These are phyloP conservation scores for Crucibulum laeve DNA, from an alignment of 768 basidiomycete genomes.

Conservation along the genomic window DNA sequence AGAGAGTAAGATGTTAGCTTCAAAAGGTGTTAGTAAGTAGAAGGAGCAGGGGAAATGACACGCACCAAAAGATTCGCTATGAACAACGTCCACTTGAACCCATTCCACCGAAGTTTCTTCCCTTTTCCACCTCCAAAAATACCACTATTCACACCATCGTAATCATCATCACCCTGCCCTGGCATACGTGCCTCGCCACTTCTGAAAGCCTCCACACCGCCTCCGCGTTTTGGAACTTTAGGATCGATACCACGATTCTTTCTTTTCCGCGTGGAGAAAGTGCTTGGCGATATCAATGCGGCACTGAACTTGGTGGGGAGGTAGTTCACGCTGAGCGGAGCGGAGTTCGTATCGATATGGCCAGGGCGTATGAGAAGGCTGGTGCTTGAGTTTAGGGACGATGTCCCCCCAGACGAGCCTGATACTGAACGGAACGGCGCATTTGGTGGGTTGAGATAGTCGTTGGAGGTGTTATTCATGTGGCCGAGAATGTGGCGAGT, in stretches of 20 bases:
- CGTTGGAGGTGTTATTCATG: slow-evolving; percentile 15
- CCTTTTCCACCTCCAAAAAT: slow-evolving; percentile 27
- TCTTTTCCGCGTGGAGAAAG: slow-evolving; percentile 26
- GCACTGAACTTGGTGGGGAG: slow-evolving; percentile 68
- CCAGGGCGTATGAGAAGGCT: neutral
- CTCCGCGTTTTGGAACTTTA: slow-evolving; percentile 55
- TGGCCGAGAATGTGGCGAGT: slow-evolving; percentile 28
- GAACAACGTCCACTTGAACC: slow-evolving; percentile 78
- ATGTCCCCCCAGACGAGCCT: neutral
- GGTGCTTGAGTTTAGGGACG: neutral
- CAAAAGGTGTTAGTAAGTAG: neutral
- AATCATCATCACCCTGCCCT: slow-evolving; percentile 48
- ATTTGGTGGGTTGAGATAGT: neutral
- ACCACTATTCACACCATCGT: slow-evolving; percentile 44
- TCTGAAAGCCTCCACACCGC: slow-evolving; percentile 65
- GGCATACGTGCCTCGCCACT: slow-evolving; percentile 50
- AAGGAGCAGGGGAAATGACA: slow-evolving; percentile 2
- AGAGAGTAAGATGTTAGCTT: slow-evolving; percentile 57
- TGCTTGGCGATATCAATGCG: slow-evolving; percentile 36
- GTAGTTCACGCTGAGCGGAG: slow-evolving; percentile 59
- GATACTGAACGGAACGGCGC: neutral
- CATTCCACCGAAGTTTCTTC: slow-evolving; percentile 65
- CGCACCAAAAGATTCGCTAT: slow-evolving; percentile 47
- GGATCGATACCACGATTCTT: slow-evolving; percentile 21
- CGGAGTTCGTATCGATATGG: slow-evolving; percentile 14